Conservation (phyloP, 306 rosid species). For the Senna siamea region DNA sequence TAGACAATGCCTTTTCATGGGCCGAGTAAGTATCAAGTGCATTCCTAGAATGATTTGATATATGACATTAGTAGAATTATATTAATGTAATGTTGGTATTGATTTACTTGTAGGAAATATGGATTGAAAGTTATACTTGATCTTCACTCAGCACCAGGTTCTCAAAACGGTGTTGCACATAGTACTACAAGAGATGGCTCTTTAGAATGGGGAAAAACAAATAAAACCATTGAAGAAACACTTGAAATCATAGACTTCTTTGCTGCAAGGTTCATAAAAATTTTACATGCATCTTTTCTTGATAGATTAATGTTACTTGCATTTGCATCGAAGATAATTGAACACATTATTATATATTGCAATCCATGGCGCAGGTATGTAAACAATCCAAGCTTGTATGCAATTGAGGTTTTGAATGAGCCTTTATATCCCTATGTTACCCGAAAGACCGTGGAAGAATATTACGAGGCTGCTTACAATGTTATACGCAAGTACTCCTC, state of each 20-base stretch:
- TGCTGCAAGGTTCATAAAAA: constrained; percentile 56
- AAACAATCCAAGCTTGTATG: constrained; percentile 59
- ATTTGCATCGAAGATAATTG: background rate
- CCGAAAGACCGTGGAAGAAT: constrained; percentile 52
- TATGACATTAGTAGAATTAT: background rate
- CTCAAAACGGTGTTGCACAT: constrained; percentile 72
- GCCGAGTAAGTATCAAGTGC: constrained; percentile 54
- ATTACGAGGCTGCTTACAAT: constrained; percentile 62
- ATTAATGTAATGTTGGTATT: background rate
- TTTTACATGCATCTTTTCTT: background rate
- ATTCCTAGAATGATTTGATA: background rate
- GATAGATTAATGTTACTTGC: background rate
- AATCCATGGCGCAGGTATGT: constrained; percentile 53
- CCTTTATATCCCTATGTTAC: constrained; percentile 62
- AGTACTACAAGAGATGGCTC: constrained; percentile 73
- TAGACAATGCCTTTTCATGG: constrained; percentile 82
- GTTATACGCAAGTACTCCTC: constrained; percentile 61
- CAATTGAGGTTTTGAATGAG: constrained; percentile 76
- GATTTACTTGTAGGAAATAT: constrained; percentile 54
- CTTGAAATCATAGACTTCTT: constrained; percentile 67
- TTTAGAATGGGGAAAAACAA: constrained; percentile 70
- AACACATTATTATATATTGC: background rate
- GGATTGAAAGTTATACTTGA: constrained; percentile 70
- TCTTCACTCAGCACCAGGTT: constrained; percentile 83
- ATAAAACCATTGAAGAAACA: constrained; percentile 60